Conservation (phyloP, 306 rosid species). For the Quercus ilex region DNA sequence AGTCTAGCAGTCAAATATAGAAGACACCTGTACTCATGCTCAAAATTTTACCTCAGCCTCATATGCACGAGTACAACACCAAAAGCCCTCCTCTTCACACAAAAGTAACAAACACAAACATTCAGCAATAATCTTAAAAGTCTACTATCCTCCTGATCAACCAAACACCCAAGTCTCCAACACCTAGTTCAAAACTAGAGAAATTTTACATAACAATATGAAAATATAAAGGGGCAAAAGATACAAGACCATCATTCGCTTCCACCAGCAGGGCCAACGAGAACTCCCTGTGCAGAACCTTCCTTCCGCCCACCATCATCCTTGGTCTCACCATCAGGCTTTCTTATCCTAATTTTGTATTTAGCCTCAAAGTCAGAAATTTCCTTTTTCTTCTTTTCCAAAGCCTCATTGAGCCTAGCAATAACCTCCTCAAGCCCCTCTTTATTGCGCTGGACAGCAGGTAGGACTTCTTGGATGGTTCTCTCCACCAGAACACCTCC, state of each 20-base stretch:
- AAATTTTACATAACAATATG: neutral
- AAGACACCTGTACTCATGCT: neutral
- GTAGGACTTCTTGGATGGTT: slow-evolving; percentile 89
- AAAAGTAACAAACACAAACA: neutral
- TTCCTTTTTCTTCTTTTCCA: slow-evolving; percentile 93
- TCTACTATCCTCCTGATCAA: slow-evolving; percentile 10
- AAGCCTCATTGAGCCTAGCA: slow-evolving; percentile 69
- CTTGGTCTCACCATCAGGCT: slow-evolving; percentile 56
- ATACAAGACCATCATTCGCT: slow-evolving; percentile 38
- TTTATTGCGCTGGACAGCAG: slow-evolving; percentile 89
- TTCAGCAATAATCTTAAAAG: slow-evolving; percentile 7
- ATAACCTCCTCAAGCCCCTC: slow-evolving; percentile 92
- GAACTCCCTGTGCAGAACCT: slow-evolving; percentile 93
- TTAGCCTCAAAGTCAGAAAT: slow-evolving; percentile 80
- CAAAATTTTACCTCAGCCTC: neutral
- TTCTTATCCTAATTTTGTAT: slow-evolving; percentile 83
- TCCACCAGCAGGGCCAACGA: slow-evolving; percentile 84
- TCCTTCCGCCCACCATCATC: slow-evolving; percentile 77
- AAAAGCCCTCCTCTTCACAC: neutral
- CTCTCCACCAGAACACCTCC: slow-evolving; percentile 99
- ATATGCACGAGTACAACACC: neutral
- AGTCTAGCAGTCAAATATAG: neutral
- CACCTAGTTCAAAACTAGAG: slow-evolving; percentile 6
- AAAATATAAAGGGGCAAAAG: neutral
- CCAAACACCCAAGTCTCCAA: slow-evolving; percentile 9